Evolutionary conservation across 495 filamentous ascomycete genomes (phyloP), one percentile per base, ranked within the genome.

Genomic region (Symbiotaphrina buchneri): DNA sequence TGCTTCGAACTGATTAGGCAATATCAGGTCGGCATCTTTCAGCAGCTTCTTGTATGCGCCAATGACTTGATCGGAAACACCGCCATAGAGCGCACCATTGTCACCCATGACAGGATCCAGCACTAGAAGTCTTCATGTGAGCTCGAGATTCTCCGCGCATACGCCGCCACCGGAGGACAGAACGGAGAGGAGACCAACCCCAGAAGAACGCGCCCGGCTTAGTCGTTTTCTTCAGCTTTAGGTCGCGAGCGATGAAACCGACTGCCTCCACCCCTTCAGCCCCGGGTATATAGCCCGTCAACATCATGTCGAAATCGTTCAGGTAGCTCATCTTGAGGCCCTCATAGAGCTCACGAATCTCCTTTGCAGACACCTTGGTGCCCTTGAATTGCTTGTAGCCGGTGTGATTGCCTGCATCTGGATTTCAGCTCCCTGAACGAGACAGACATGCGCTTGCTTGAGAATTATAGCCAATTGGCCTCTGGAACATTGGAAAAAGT

Each of bases 31-130:
- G 3, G 87, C 90, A 41, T 83, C 62, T 14, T 53, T 52, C 24
- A 93, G 55, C 28, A 90, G 54, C 10, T 58, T 61, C 48, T 76
- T 82, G 48, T 94, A 97, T n/a, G 74, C 78, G 0, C 83, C 82
- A 20, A 93, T 74, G 2, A 87, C 80, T 35, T 87, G 79, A 36
- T 82, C 69, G 15, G 67, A 74, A 28, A 97, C 82, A n/a, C n/a
- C n/a, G n/a, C n/a, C n/a, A 48, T 97, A 97, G 14, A 95, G 56
- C 22, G 65, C 67, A 21, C 80, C 90, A 43, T 91, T 76, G 45
- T 97, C 87, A 27, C 87, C 87, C 87, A 97, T 97, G 10, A 97
- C 90, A 1, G 87, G 87, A 47, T 97, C 87, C 27, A 97, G 58
- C n/a, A 91, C 72, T 73, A 30, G 40, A 11, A 16, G 22, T 11